phyloP scores from a whole-genome alignment of 2,329 filamentous ascomycete species.

The Botryosphaeria dothidea region DNA sequence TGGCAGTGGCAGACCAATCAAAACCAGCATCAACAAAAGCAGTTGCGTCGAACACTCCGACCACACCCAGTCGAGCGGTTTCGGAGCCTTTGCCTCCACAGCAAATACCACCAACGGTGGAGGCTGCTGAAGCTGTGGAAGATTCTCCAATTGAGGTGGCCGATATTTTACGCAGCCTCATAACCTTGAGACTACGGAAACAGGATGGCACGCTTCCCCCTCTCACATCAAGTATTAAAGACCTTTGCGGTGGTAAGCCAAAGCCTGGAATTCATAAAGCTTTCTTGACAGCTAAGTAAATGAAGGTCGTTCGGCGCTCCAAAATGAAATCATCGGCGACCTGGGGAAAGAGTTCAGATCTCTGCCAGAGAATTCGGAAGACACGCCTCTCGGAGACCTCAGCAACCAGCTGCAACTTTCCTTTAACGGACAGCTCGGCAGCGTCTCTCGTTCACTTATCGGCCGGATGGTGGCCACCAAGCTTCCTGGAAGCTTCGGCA shows the following conservation, averaged over 20 bases:
- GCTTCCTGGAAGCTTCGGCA: neutral
- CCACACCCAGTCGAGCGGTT: neutral
- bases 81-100: neutral
- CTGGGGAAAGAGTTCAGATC: neutral
- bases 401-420: neutral
- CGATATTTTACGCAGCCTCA: constrained; percentile 5
- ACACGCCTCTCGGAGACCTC: constrained; percentile 1
- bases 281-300: neutral
- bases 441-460: neutral
- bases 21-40: neutral
- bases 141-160: constrained; percentile 2
- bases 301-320: neutral
- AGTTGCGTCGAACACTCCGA: neutral
- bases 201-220: neutral
- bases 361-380: constrained; percentile 5
- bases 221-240: neutral
- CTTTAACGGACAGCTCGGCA: neutral
- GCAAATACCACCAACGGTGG: neutral
- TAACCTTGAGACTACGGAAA: neutral
- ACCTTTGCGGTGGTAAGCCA: neutral
- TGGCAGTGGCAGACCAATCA: neutral
- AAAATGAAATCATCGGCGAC: neutral
- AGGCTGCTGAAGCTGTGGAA: neutral
- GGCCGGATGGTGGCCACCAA: neutral
- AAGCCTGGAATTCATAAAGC: neutral